Base-by-base conservation (phyloP, 441 rosid species). In the Syzygium syzygioides region DNA sequence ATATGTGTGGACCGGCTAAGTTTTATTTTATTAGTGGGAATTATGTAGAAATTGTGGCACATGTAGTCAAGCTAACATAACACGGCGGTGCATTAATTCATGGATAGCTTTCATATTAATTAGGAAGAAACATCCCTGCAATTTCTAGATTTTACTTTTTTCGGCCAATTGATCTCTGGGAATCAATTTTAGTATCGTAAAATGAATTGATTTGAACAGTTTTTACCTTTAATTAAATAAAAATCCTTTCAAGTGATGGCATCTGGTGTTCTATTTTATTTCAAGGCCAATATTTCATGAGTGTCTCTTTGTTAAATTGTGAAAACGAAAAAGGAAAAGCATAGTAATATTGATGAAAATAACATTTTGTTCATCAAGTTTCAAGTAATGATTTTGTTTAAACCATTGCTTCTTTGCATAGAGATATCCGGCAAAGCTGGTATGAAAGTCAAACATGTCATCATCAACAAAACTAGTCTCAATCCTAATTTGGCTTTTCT, bases 201-300 rank as follows among this genome's bases (percentile, higher is more conserved):
- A 57, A 56, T 56, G 28, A 56, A 56, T 56, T 3, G 12, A 56
- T 8, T 23, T 56, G 28, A 25, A 56, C 4, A 56, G 23, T 56
- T 25, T n/a, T 23, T 55, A 32, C 12, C 41, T 5, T 6, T 7
- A 64, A 94, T 96, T 86, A 94, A 93, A 55, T 91, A 86, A 87
- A 95, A 95, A 88, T 93, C 90, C 86, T 91, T 89, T 95, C 91
- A 93, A 66, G 79, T 30, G 37, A 64, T 32, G 18, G 66, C 66
- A 60, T 60, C 1, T 0, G 34, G 30, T 14, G 8, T 62, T n/a
- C n/a, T 97, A 88, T 94, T 94, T 0, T 94, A 91, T 84, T 94
- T 89, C 93, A 94, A 90, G 97, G 86, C 96, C 94, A 87, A 95
- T 94, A 9, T 32, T 96, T 95, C 19, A n/a, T n/a, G 17, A 62